Evolutionary conservation across 2,329 filamentous ascomycete genomes (phyloP), one percentile per base, ranked within the genome.

Genomic region (Colletotrichum aenigma): DNA sequence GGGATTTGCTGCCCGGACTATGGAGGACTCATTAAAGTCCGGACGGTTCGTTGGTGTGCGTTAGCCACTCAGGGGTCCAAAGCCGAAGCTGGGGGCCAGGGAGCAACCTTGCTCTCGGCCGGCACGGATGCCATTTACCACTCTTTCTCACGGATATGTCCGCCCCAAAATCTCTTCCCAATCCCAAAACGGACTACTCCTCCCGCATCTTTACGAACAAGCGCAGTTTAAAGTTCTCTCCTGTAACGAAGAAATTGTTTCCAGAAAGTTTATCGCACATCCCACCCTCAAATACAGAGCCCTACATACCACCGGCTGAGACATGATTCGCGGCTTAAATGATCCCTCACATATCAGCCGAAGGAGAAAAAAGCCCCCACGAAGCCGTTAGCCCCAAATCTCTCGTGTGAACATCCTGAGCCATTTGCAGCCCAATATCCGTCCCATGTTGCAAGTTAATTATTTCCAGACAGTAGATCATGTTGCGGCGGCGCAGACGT

Each of bases 141-240:
- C 56, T 56, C 13, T 38, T 52, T 52, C 38, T 52, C 36, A 28
- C 30, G 24, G 62, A 16, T 26, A 28, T 30, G 30, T 43, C 62
- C 68, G 68, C 34, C 60, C 13, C 70, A 58, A 68, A 55, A 24
- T 38, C n/a, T 61, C 26, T 52, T 3, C 32, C 48, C 15, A 24
- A 13, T 70, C 38, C 21, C 12, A 70, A 61, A 32, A 34, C 24
- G 21, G 28, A 30, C 26, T 64, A 26, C 60, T 16, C 21, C n/a
- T 66, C 10, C 70, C 34, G 24, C 43, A 34, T 32, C 12, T 43
- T n/a, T 18, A 24, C n/a, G 6, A 32, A 13, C 16, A 30, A 61
- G 24, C 30, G 30, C 52, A 48, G 6, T 58, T 74, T 65, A 73
- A 21, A 74, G 56, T 74, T 75, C 60, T 64, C 52, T 73, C 64